Evolutionary conservation across 2,329 filamentous ascomycete species (phyloP).

Genomic region (Aphanocladium album): DNA sequence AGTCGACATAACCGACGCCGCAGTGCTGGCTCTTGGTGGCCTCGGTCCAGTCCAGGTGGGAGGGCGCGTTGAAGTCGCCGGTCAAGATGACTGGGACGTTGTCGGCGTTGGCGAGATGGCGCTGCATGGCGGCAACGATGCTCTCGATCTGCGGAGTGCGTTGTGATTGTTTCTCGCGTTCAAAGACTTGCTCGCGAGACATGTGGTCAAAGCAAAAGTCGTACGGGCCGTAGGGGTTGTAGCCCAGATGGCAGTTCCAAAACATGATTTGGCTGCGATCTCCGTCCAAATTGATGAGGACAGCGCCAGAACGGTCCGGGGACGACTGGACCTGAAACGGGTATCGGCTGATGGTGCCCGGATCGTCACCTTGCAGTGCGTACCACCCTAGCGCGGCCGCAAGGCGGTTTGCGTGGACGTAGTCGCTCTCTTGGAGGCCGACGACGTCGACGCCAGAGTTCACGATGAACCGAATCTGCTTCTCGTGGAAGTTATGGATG

Average conservation of each 20-base stretch:
- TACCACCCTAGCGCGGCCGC: too few relatives aligned
- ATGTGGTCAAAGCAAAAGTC: conserved; percentile 36
- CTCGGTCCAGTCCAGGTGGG: conserved; percentile 37
- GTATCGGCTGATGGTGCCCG: too few relatives aligned
- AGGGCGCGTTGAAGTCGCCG: conserved; percentile 40
- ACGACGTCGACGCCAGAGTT: too few relatives aligned
- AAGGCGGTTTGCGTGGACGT: too few relatives aligned
- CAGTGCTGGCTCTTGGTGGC: conserved; percentile 39
- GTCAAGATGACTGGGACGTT: conserved; percentile 30
- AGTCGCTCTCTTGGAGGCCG: too few relatives aligned
- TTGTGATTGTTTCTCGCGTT: conserved; percentile 29
- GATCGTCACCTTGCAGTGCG: too few relatives aligned
- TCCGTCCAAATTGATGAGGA: too few relatives aligned
- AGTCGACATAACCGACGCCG: neutral
- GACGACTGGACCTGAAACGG: too few relatives aligned
- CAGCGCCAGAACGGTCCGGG: too few relatives aligned
- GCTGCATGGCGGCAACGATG: conserved; percentile 21
- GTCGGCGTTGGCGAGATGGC: conserved; percentile 26
- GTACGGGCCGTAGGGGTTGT: conserved; percentile 38
- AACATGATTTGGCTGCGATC: conserved; percentile 26
- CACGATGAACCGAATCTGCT: too few relatives aligned
- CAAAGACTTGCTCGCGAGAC: conserved; percentile 27
- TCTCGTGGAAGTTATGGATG: too few relatives aligned
- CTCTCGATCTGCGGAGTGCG: conserved; percentile 22
- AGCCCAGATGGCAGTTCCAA: conserved; percentile 32